Evolutionary conservation across 176 grass and related monocot species (phyloP).

Genomic region (Alloteropsis semialata): DNA sequence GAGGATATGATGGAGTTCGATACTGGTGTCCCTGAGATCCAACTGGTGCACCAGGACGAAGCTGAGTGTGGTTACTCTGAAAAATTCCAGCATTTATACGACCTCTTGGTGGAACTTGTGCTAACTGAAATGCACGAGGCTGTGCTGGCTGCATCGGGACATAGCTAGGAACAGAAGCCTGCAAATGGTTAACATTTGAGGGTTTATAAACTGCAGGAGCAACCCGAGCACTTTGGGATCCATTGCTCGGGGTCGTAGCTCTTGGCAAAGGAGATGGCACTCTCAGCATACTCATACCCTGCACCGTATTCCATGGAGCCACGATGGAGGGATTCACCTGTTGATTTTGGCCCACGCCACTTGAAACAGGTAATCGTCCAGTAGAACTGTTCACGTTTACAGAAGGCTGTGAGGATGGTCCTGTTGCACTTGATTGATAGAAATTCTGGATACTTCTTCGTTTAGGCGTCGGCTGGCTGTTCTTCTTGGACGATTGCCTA

Average conservation of each 20-base stretch:
- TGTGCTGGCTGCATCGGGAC: neutral
- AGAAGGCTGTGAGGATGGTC: neutral
- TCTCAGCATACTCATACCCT: neutral
- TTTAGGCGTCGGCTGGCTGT: slow-evolving; percentile 10
- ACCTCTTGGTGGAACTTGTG: neutral
- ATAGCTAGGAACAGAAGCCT: slow-evolving; percentile 5
- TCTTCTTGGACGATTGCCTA: slow-evolving; percentile 48
- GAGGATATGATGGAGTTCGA: slow-evolving; percentile 12
- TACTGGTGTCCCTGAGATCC: slow-evolving; percentile 10
- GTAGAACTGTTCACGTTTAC: neutral
- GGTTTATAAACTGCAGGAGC: neutral
- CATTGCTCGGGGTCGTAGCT: neutral
- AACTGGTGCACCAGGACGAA: neutral
- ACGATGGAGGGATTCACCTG: neutral
- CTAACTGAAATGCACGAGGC: neutral
- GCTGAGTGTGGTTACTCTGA: slow-evolving; percentile 19
- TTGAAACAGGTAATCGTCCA: neutral
- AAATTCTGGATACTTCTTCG: neutral
- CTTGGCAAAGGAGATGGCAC: neutral
- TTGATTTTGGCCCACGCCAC: slow-evolving; percentile 16
- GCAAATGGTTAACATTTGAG: slow-evolving; percentile 8
- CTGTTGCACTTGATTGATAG: slow-evolving; percentile 3
- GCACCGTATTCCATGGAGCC: neutral
- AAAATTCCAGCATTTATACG: neutral
- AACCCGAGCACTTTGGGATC: neutral